These are phyloP conservation scores for Alternaria panax DNA, from an alignment of 2,329 filamentous ascomycete genomes.

Conservation along the genomic window DNA sequence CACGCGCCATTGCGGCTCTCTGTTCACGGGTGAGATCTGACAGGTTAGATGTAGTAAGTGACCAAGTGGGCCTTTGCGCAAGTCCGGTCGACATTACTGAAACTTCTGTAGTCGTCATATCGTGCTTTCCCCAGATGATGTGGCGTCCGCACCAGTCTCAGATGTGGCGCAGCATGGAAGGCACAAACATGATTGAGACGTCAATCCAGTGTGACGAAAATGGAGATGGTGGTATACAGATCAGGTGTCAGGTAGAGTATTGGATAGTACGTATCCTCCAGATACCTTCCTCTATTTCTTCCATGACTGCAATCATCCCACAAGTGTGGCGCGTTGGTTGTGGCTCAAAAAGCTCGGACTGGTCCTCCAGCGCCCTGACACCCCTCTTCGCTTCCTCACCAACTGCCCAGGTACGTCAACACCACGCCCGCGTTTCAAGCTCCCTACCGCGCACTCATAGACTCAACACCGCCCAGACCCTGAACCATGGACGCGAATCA, in stretches of 20 bases:
- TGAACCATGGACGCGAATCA: slow-evolving; percentile 84
- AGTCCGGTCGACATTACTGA: neutral
- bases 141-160: neutral
- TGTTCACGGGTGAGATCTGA: neutral
- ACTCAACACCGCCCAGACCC: slow-evolving; percentile 36
- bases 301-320: neutral
- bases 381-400: slow-evolving; percentile 38
- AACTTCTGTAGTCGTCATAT: neutral
- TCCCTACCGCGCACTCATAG: slow-evolving; percentile 30
- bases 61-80: neutral
- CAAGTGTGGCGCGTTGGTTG: slow-evolving; percentile 4
- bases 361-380: slow-evolving; percentile 26
- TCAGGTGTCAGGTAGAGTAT: neutral
- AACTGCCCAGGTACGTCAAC: slow-evolving; percentile 48
- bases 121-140: neutral
- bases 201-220: neutral
- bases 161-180: neutral
- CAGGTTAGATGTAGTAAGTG: neutral
- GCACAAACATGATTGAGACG: neutral
- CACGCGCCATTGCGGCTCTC: slow-evolving; percentile 2
- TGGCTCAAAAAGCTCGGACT: slow-evolving; percentile 21
- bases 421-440: slow-evolving; percentile 34
- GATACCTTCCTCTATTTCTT: neutral
- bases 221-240: neutral
- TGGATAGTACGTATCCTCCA: neutral